phyloP scores from a whole-genome alignment of 306 rosid genomes.

The Ormosia emarginata region DNA sequence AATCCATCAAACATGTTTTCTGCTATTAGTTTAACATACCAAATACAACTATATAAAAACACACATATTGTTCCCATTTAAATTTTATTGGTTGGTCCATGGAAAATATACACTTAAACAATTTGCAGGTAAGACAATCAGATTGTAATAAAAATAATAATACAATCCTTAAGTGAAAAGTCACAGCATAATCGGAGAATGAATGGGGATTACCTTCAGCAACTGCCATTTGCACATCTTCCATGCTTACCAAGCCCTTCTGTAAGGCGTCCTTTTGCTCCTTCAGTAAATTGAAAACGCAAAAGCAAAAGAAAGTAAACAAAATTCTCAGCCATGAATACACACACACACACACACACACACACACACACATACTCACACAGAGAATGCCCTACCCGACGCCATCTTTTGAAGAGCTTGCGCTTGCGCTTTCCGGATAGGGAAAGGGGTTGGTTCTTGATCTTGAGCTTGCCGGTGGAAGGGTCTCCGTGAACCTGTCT shows the following conservation, averaged over 20 bases:
- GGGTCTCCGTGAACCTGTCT: constrained; percentile 74
- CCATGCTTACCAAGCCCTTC: constrained; percentile 65
- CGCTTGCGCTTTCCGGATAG: constrained; percentile 91
- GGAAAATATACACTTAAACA: not conserved
- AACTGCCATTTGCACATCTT: constrained; percentile 86
- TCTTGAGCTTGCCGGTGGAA: constrained; percentile 60
- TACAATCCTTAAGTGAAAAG: not conserved
- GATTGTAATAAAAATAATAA: not conserved
- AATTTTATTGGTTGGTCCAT: not conserved
- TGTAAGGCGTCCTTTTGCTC: constrained; percentile 70
- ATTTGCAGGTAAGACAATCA: not conserved
- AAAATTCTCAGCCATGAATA: not conserved
- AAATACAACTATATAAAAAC: not conserved
- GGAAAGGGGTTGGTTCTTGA: constrained; percentile 44
- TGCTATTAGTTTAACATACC: not conserved
- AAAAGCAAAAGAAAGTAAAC: not conserved
- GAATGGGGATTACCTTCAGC: constrained; percentile 52
- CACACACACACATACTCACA: not conserved
- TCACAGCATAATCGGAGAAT: not conserved
- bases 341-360: not conserved
- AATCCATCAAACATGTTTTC: not conserved
- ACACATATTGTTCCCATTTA: not conserved
- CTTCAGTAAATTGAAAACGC: constrained; percentile 33
- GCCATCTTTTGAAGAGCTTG: constrained; percentile 79
- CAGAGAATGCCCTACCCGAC: constrained; percentile 50